phyloP scores from a whole-genome alignment of 2,329 filamentous ascomycete genomes.

The Paecilomyces dactylethromorphus region DNA sequence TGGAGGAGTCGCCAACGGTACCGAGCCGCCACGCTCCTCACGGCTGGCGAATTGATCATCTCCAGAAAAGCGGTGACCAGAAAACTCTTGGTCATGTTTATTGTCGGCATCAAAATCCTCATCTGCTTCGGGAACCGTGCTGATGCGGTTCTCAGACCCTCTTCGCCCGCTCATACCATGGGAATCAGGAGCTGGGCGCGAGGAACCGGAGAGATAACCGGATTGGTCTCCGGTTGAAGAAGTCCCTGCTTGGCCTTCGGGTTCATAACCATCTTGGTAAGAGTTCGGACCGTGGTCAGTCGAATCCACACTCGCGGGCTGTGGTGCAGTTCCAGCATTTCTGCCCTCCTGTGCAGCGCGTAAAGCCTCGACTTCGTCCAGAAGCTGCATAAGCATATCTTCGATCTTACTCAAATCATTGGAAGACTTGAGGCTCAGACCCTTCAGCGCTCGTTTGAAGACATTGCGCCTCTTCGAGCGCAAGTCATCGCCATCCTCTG shows the following conservation, averaged over 20 bases:
- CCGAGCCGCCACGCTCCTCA: conserved; percentile 35
- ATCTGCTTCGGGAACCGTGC: conserved; percentile 78
- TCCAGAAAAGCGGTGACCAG: conserved; percentile 52
- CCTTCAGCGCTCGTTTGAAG: conserved; percentile 90
- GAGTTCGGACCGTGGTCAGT: conserved; percentile 57
- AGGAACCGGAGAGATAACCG: conserved; percentile 60
- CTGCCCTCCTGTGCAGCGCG: conserved; percentile 51
- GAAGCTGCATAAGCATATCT: conserved; percentile 83
- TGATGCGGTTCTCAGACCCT: conserved; percentile 71
- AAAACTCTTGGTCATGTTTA: conserved; percentile 42
- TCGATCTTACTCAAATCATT: conserved; percentile 85
- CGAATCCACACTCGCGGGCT: conserved; percentile 53
- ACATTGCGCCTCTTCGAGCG: conserved; percentile 82
- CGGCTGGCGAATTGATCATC: conserved; percentile 47
- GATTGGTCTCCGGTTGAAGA: conserved; percentile 69
- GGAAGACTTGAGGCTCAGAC: conserved; percentile 77
- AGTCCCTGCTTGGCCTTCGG: conserved; percentile 71
- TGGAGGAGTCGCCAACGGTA: conserved; percentile 40
- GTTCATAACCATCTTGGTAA: conserved; percentile 74
- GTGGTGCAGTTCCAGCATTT: conserved; percentile 15
- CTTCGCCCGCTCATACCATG: conserved; percentile 45
- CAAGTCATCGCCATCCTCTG: conserved; percentile 51
- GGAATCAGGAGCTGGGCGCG: conserved; percentile 29
- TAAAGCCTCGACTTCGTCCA: conserved; percentile 83
- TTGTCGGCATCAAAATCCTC: conserved; percentile 61